Evolutionary conservation across 2,329 filamentous ascomycete species (phyloP).

Genomic region (Leptographium galeiforme): DNA sequence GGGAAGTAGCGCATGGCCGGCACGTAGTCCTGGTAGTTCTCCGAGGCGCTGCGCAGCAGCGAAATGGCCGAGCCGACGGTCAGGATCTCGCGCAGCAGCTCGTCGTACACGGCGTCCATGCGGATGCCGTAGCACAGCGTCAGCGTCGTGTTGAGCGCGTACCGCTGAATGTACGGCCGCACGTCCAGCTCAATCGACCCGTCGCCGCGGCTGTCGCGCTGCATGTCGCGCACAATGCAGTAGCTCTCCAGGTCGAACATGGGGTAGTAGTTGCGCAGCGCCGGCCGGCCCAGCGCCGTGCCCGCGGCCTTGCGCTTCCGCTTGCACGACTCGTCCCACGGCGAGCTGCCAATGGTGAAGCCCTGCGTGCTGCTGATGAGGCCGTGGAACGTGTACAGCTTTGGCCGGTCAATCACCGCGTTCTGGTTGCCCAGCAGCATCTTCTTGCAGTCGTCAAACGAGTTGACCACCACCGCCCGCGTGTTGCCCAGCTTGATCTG

Average conservation of each 20-base stretch:
- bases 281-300: conserved; percentile 61
- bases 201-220: conserved; percentile 37
- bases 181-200: conserved; percentile 47
- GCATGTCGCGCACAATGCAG: conserved; percentile 58
- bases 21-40: conserved; percentile 60
- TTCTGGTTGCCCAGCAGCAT: conserved; percentile 73
- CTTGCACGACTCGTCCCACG: conserved; percentile 75
- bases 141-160: conserved; percentile 62
- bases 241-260: conserved; percentile 67
- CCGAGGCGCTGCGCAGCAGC: conserved; percentile 51
- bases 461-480: conserved; percentile 67
- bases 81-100: conserved; percentile 61
- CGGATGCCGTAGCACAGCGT: conserved; percentile 70
- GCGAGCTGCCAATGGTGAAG: conserved; percentile 72
- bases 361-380: conserved; percentile 65
- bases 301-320: conserved; percentile 63
- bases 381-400: conserved; percentile 68
- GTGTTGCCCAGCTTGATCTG: conserved; percentile 56
- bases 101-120: conserved; percentile 34
- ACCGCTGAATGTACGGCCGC: conserved; percentile 59
- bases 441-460: conserved; percentile 58
- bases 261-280: conserved; percentile 62
- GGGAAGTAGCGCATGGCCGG: conserved; percentile 47
- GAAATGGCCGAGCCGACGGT: conserved; percentile 63
- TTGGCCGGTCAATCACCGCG: conserved; percentile 63